Evolutionary conservation across 352 stramenopile genomes (phyloP).

Genomic region (Saprolegnia parasitica): DNA sequence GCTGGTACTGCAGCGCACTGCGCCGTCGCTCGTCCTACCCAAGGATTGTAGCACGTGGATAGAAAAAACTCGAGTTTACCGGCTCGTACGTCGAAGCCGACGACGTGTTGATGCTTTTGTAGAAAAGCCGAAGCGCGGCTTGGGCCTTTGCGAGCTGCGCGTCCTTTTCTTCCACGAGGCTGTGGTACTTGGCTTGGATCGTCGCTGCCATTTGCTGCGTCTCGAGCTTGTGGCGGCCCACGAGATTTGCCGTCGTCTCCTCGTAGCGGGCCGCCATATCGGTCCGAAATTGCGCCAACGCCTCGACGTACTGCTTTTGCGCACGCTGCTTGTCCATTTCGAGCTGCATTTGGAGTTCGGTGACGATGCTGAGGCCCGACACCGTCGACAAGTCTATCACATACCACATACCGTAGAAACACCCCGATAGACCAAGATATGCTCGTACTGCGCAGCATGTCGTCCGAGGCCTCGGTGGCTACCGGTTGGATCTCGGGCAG

Average conservation of each 20-base stretch:
- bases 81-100: too few relatives aligned
- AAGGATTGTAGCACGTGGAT: too few relatives aligned
- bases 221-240: constrained; percentile 1
- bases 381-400: not conserved
- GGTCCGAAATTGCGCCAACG: constrained; percentile 2
- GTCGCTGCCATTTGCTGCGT: not conserved
- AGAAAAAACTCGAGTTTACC: too few relatives aligned
- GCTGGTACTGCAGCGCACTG: not conserved
- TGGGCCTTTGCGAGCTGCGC: constrained; percentile 1
- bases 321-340: constrained; percentile 3
- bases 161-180: constrained; percentile 26
- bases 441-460: not conserved
- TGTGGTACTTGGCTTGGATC: constrained; percentile 14
- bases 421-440: too few relatives aligned
- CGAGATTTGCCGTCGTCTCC: not conserved
- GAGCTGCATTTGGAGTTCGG: constrained; percentile 7
- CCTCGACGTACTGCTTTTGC: constrained; percentile 12
- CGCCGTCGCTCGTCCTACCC: not conserved
- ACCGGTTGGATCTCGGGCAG: not conserved
- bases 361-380: not conserved
- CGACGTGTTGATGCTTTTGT: constrained; percentile 14
- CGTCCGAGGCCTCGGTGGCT: not conserved
- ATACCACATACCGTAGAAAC: not conserved
- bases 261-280: constrained; percentile 20
- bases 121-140: constrained; percentile 7